Base-by-base conservation (phyloP, 768 basidiomycete genomes). In the Boletus vinaceobasis region DNA sequence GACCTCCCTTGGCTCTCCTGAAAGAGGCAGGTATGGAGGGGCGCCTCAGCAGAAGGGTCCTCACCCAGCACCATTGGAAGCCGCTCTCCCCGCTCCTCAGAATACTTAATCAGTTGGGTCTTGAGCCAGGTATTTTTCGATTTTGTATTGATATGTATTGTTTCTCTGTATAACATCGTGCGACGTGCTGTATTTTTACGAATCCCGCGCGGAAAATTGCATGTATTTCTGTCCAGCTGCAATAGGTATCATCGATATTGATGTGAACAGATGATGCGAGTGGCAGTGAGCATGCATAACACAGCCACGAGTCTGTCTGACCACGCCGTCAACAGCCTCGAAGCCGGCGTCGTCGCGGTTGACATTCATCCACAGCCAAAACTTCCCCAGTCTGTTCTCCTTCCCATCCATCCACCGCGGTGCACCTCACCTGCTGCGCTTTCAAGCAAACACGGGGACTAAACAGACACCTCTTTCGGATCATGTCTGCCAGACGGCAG, bases 401-500 rank as follows among this genome's bases (percentile, higher is more conserved):
- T 33, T 43, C 8, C 38, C 9, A 31, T n/a, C 3, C 33, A 33
- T 46, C 17, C n/a, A 40, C 45, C 60, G 55, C 55, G 47, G 48
- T 59, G 70, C 5, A 46, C 55, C 36, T 65, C 49, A 48, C 43
- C 46, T 69, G 62, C 36, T 67, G 62, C 27, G 17, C 37, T 9
- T 55, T 52, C 33, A 17, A 48, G 26, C 49, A 48, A n/a, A 47
- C 48, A 44, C 60, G 60, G 59, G 64, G 56, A 57, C 60, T 38
- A 1, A 52, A 52, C 32, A 58, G 37, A 54, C n/a, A 2, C 19
- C 48, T 48, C 50, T 50, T 61, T 43, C 60, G 52, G 50, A 67
- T 60, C 54, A 88, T 89, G 86, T 76, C 87, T 72, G 83, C 88
- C 56, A 77, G 87, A 67, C 82, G 90, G 70, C 88, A 89, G 80